phyloP scores from a whole-genome alignment of 768 basidiomycete species.

The Suillus clintonianus region DNA sequence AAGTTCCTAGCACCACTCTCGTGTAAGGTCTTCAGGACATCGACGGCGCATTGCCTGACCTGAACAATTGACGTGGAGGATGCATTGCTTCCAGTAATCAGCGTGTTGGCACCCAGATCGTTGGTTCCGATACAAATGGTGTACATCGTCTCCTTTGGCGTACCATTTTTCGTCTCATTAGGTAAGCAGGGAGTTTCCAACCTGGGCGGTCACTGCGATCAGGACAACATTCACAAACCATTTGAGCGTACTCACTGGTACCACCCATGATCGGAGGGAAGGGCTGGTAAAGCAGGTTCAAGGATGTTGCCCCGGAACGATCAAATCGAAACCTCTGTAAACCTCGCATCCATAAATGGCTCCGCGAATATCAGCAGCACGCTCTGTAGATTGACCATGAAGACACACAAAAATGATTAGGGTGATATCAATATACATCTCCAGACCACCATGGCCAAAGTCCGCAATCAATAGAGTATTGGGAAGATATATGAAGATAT shows the following conservation, averaged over 20 bases:
- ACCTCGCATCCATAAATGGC: slow-evolving; percentile 92
- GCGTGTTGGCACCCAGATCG: slow-evolving; percentile 56
- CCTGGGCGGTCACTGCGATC: neutral
- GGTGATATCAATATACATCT: too few relatives aligned
- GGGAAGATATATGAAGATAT: neutral
- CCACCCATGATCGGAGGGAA: slow-evolving; percentile 62
- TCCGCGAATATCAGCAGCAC: slow-evolving; percentile 84
- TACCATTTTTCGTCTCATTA: slow-evolving; percentile 44
- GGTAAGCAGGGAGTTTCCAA: slow-evolving; percentile 48
- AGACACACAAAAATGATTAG: too few relatives aligned
- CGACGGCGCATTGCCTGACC: slow-evolving; percentile 56
- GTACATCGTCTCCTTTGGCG: slow-evolving; percentile 54
- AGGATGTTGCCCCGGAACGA: slow-evolving; percentile 64
- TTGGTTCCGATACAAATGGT: slow-evolving; percentile 72
- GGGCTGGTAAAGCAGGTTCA: slow-evolving; percentile 56
- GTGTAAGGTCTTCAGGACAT: slow-evolving; percentile 60
- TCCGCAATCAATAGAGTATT: neutral
- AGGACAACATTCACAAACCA: neutral
- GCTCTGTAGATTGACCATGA: slow-evolving; percentile 89
- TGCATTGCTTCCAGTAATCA: slow-evolving; percentile 51
- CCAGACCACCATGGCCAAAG: too few relatives aligned
- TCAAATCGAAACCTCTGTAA: slow-evolving; percentile 80
- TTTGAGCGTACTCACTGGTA: slow-evolving; percentile 39
- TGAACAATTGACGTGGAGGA: slow-evolving; percentile 56
- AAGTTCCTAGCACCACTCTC: slow-evolving; percentile 64